Percentiles rank a stretch among this genome's conserved stretches.
These are phyloP conservation scores for Penicillium occitanis DNA, from an alignment of 2,329 filamentous ascomycete species.

Conservation along the genomic window DNA sequence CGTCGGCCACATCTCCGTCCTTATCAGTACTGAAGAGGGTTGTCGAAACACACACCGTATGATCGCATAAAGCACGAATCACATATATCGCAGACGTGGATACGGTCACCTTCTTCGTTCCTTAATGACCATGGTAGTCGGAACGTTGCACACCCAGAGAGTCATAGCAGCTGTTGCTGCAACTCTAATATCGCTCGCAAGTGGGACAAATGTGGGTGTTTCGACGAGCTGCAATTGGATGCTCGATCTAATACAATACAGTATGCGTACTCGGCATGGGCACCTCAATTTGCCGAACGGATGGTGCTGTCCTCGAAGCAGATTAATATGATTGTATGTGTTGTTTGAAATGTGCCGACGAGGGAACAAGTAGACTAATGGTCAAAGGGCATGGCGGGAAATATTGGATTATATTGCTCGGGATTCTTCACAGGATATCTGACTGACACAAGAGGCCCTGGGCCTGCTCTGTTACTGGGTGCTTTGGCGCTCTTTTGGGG, in stretches of 20 bases:
- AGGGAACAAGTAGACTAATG: background rate
- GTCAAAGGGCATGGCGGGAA: conserved; percentile 53
- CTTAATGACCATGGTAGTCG: conserved; percentile 29
- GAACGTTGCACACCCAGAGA: conserved; percentile 53
- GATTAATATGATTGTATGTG: conserved; percentile 79
- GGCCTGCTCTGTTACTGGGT: conserved; percentile 74
- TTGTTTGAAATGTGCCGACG: background rate
- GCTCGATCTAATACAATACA: conserved; percentile 39
- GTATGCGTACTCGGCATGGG: conserved; percentile 99
- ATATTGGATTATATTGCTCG: conserved; percentile 86
- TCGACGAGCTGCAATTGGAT: background rate
- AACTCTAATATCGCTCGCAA: conserved; percentile 80
- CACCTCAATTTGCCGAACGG: conserved; percentile 86
- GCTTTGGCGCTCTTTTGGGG: conserved; percentile 70
- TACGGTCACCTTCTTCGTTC: background rate
- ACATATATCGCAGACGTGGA: background rate
- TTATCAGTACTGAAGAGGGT: background rate
- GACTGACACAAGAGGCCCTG: conserved; percentile 77
- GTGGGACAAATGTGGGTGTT: conserved; percentile 76
- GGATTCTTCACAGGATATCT: conserved; percentile 88
- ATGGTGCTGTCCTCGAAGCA: conserved; percentile 87
- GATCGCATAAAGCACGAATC: background rate
- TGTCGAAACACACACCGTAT: background rate
- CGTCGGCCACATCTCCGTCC: conserved; percentile 6
- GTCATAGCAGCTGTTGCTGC: conserved; percentile 81